These are phyloP conservation scores for Stagonosporopsis rhizophila DNA, from an alignment of 2,329 filamentous ascomycete species.

Conservation along the genomic window DNA sequence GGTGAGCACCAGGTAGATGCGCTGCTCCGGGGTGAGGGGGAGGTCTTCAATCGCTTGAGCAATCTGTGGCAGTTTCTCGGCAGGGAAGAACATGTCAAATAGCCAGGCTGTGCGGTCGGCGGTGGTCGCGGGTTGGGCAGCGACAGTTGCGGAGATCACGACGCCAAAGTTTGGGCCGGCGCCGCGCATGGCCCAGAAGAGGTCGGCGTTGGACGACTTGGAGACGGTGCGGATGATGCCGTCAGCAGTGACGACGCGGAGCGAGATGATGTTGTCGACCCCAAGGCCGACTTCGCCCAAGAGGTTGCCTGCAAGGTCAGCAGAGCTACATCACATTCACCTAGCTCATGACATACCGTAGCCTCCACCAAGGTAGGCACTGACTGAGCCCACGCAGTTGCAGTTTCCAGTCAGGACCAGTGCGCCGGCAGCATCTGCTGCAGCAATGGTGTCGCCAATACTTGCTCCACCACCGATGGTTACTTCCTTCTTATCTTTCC, in stretches of 20 bases:
- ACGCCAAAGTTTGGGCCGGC: slow-evolving; percentile 47
- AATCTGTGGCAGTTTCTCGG: slow-evolving; percentile 42
- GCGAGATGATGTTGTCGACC: slow-evolving; percentile 56
- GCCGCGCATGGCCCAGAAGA: slow-evolving; percentile 51
- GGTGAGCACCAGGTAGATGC: slow-evolving; percentile 47
- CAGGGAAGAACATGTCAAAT: slow-evolving; percentile 33
- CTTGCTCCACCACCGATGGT: slow-evolving; percentile 45
- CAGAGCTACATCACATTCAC: not conserved
- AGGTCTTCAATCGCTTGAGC: slow-evolving; percentile 50
- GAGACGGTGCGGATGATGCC: slow-evolving; percentile 43
- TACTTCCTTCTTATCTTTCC: slow-evolving; percentile 30
- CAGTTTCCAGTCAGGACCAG: slow-evolving; percentile 41
- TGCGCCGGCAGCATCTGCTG: slow-evolving; percentile 46
- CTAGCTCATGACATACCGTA: slow-evolving; percentile 49
- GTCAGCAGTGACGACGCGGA: slow-evolving; percentile 35
- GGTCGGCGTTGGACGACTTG: slow-evolving; percentile 28
- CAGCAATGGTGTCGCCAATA: slow-evolving; percentile 48
- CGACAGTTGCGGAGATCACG: slow-evolving; percentile 48
- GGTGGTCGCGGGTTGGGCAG: slow-evolving; percentile 41
- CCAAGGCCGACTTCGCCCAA: slow-evolving; percentile 61
- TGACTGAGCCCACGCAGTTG: slow-evolving; percentile 42
- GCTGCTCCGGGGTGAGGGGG: slow-evolving; percentile 44
- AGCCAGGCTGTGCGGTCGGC: slow-evolving; percentile 36
- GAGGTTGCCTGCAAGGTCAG: slow-evolving; percentile 52
- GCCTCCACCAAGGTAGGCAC: slow-evolving; percentile 57